A percentile compares a stretch with the other conserved stretches of the same genome.
phyloP scores from a whole-genome alignment of 352 stramenopile species.

The Globisporangium spiculum region DNA sequence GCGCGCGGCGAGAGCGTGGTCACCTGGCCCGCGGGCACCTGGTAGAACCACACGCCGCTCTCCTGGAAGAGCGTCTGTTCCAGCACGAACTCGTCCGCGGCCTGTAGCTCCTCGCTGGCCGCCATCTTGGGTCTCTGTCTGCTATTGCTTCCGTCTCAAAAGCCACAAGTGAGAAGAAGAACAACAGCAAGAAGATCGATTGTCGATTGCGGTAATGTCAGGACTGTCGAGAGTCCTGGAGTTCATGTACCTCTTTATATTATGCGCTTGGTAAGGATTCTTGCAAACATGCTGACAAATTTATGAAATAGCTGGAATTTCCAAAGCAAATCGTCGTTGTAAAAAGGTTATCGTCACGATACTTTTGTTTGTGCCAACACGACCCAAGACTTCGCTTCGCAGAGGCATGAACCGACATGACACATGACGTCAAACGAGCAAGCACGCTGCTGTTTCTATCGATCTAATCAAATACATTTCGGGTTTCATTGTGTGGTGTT shows the following conservation, averaged over 20 bases:
- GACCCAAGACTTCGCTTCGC: not conserved
- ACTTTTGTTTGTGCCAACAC: not conserved
- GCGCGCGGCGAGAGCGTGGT: slow-evolving; percentile 70
- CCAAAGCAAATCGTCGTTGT: not conserved
- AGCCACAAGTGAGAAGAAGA: not conserved
- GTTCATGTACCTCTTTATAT: not conserved
- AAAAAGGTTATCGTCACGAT: not conserved
- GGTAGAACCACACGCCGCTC: slow-evolving; percentile 83
- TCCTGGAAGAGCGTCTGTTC: slow-evolving; percentile 79
- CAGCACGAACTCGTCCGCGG: slow-evolving; percentile 37
- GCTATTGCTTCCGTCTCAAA: not conserved
- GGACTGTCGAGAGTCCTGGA: not conserved
- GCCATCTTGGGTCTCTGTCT: not conserved
- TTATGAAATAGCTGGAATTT: not conserved
- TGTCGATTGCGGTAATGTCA: not conserved
- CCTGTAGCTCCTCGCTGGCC: not conserved
- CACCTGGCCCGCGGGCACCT: slow-evolving; percentile 65
- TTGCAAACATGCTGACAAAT: not conserved
- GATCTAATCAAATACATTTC: slow-evolving; percentile 13
- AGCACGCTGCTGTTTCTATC: not conserved
- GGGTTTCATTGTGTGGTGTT: slow-evolving; percentile 4
- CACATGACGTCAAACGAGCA: not conserved
- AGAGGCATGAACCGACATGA: not conserved
- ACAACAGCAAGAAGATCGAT: slow-evolving; percentile 10
- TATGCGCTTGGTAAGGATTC: not conserved